Evolutionary conservation across 192 early-diverging fungal species (phyloP), one percentile per base, ranked within the genome.

Genomic region (Dissophora ornata): DNA sequence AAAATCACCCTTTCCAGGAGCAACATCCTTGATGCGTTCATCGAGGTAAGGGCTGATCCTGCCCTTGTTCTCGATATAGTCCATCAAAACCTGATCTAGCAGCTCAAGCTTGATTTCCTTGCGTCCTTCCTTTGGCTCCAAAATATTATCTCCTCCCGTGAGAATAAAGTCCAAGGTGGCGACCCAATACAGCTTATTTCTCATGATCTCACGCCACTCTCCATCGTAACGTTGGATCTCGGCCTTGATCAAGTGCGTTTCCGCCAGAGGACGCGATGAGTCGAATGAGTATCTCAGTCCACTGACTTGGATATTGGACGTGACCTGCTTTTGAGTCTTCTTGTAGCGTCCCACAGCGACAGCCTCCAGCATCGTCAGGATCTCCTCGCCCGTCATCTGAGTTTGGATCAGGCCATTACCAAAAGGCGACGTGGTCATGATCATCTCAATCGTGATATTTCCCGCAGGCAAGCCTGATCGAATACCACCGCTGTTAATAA

Each of bases 401-500:
- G 81, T 73, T 18, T 81, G 69, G 4, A 82, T 80, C 22, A 92
- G 26, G 2, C 60, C 33, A 65, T 90, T 90, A n/a, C 84, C 88
- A 45, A 89, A 93, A 11, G 93, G 91, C 9, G 91, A 80, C 0
- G 86, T 71, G 5, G 79, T 83, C 50, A 90, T 57, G 53, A 93
- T 60, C 47, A 80, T 67, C 60, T 87, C 87, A 28, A 84, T 62
- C 1, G 88, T 87, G 53, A 95, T 53, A 5, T 83, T 70, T 40
- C 90, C 90, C 12, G 32, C 22, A 18, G 82, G 73, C 12, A 92
- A n/a, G 0, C 75, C 79, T 7, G 81, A 79, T 24, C 91, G 86
- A 46, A 94, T 78, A 22, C 89, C 79, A 21, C 90, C 93, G 24
- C 86, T 75, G 79, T 90, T 88, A 25, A 89, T 65, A 28, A 92